Conservation (phyloP, 345 rosid genomes). For the Arabis hirsuta region DNA sequence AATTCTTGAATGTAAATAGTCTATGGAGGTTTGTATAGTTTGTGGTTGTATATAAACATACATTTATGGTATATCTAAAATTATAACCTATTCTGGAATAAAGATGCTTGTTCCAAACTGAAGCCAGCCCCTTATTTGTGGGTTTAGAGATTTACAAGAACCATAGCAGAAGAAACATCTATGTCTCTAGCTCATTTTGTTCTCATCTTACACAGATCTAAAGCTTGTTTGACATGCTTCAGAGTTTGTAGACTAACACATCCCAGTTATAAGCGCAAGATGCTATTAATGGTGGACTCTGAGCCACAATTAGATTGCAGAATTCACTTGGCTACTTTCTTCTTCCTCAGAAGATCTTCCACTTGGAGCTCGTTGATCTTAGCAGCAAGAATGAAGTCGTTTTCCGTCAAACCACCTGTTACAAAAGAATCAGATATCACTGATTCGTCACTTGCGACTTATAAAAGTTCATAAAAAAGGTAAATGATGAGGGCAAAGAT, state of each 20-base stretch:
- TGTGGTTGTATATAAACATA: conserved; percentile 38
- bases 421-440: conserved; percentile 23
- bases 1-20: conserved; percentile 45
- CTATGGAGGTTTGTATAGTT: conserved; percentile 21
- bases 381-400: conserved; percentile 92
- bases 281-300: conserved; percentile 10
- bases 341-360: conserved; percentile 65
- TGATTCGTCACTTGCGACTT: conserved; percentile 7
- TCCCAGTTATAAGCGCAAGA: neutral
- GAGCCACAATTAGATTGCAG: conserved; percentile 3
- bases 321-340: conserved; percentile 37
- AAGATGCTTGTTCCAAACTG: conserved; percentile 9
- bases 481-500: neutral
- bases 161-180: conserved; percentile 17
- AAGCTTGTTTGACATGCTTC: conserved; percentile 6
- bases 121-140: conserved; percentile 4
- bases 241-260: conserved; percentile 4
- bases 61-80: neutral
- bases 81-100: neutral
- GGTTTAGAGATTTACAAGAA: conserved; percentile 18
- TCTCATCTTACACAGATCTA: conserved; percentile 20
- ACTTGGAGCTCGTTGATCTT: conserved; percentile 70
- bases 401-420: conserved; percentile 83
- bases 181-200: conserved; percentile 6
- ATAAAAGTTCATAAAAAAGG: neutral